Conservation (phyloP, 2,329 filamentous ascomycete species). For the Claviceps sp. region DNA sequence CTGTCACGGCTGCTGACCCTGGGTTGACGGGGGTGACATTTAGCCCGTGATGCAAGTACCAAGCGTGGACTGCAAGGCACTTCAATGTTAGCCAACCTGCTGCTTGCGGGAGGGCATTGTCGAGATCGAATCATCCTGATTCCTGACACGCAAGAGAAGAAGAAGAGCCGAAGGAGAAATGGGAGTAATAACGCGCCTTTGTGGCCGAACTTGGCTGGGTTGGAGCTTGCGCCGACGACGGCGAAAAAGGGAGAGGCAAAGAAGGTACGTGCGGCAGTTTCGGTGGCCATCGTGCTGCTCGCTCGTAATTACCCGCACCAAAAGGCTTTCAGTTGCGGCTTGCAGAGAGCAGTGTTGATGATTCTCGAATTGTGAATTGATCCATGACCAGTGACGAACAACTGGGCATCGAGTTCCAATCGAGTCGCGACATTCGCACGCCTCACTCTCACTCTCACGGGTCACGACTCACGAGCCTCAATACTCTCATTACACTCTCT, state of each 20-base stretch:
- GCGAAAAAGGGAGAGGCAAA: slow-evolving; percentile 71
- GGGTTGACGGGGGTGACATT: slow-evolving; percentile 80
- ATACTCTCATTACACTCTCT: too few species aligned
- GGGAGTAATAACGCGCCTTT: slow-evolving; percentile 45
- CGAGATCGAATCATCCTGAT: background rate
- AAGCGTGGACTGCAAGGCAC: slow-evolving; percentile 58
- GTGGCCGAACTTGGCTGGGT: slow-evolving; percentile 76
- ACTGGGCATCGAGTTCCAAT: background rate
- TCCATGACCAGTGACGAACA: background rate
- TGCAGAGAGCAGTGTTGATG: background rate
- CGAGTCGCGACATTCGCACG: background rate
- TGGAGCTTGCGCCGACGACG: slow-evolving; percentile 79
- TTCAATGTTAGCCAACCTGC: background rate
- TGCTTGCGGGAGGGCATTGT: background rate
- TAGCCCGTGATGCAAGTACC: slow-evolving; percentile 70
- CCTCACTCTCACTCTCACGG: too few species aligned
- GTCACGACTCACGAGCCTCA: too few species aligned
- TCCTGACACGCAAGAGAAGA: background rate
- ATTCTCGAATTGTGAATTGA: background rate
- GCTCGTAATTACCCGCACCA: too few species aligned
- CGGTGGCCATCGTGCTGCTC: slow-evolving; percentile 40
- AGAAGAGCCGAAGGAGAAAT: background rate
- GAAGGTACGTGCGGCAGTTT: slow-evolving; percentile 62
- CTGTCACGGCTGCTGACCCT: slow-evolving; percentile 47
- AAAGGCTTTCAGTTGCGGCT: background rate